phyloP scores from a whole-genome alignment of 306 rosid genomes.

The Ormosia emarginata region DNA sequence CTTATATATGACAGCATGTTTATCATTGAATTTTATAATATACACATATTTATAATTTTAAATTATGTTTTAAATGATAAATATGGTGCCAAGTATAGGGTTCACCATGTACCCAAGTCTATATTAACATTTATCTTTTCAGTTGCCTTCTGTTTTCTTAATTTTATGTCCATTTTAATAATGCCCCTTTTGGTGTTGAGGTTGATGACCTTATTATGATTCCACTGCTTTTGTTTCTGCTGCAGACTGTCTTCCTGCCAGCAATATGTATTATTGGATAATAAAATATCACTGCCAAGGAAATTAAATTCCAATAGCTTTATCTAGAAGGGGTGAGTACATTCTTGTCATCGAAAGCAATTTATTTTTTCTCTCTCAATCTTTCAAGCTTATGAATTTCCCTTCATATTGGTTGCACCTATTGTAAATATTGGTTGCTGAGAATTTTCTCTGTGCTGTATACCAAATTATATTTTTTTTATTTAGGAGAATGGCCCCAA shows the following conservation, averaged over 20 bases:
- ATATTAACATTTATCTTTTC: background rate
- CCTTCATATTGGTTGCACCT: background rate
- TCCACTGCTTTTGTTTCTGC: conserved; percentile 24
- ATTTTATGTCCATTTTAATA: background rate
- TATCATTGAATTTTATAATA: too few species aligned
- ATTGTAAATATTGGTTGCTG: conserved; percentile 1
- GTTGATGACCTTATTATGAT: conserved; percentile 20
- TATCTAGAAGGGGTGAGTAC: conserved; percentile 18
- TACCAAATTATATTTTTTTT: background rate
- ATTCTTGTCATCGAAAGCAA: conserved; percentile 4
- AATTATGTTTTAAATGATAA: too few species aligned
- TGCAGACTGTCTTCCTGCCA: conserved; percentile 26
- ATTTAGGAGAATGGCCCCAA: background rate
- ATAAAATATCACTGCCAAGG: conserved; percentile 9
- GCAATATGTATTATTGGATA: conserved; percentile 20
- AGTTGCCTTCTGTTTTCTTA: conserved; percentile 19
- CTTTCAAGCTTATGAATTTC: background rate
- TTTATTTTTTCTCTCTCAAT: background rate
- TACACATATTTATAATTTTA: too few species aligned
- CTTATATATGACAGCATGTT: too few species aligned
- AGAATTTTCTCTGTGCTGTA: background rate
- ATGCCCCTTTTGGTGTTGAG: conserved; percentile 14
- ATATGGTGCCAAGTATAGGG: too few species aligned
- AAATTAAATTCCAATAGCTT: conserved; percentile 2
- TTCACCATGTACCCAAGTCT: too few species aligned